Conservation (phyloP, 2,329 filamentous ascomycete genomes). For the Hypoxylon sp. region DNA sequence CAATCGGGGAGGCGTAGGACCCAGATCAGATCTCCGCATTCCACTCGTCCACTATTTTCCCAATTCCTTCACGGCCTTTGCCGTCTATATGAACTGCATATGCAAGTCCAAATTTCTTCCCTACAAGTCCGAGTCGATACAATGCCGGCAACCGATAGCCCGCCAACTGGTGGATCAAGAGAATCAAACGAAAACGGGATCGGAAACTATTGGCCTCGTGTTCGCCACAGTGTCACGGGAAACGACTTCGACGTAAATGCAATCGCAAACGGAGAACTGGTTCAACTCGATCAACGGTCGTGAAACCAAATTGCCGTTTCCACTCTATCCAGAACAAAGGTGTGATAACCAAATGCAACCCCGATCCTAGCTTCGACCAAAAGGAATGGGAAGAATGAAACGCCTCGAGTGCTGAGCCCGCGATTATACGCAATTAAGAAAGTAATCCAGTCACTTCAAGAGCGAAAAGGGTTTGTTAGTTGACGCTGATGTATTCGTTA, state of each 20-base stretch:
- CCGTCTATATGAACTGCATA: slow-evolving; percentile 45
- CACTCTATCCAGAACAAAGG: slow-evolving; percentile 47
- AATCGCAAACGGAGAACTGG: slow-evolving; percentile 40
- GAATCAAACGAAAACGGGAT: slow-evolving; percentile 37
- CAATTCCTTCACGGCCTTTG: slow-evolving; percentile 32
- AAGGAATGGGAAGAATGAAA: slow-evolving; percentile 41
- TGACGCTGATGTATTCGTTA: slow-evolving; percentile 30
- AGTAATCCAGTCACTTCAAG: slow-evolving; percentile 37
- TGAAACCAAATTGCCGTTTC: slow-evolving; percentile 43
- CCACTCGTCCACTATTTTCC: slow-evolving; percentile 43
- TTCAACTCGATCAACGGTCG: slow-evolving; percentile 34
- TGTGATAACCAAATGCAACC: slow-evolving; percentile 45
- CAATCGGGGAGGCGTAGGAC: slow-evolving; percentile 46
- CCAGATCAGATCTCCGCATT: slow-evolving; percentile 40
- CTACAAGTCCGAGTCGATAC: slow-evolving; percentile 36
- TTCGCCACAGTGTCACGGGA: slow-evolving; percentile 27
- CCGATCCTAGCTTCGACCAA: slow-evolving; percentile 37
- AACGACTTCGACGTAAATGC: slow-evolving; percentile 33
- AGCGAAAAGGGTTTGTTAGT: slow-evolving; percentile 18
- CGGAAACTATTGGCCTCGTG: slow-evolving; percentile 32
- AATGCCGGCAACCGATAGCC: slow-evolving; percentile 42
- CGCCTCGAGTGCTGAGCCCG: slow-evolving; percentile 18
- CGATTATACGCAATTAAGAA: slow-evolving; percentile 37
- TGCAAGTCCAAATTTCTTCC: slow-evolving; percentile 32
- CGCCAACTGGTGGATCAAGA: slow-evolving; percentile 37